phyloP scores from a whole-genome alignment of 75 land plant species.

The Pinus tabuliformis region DNA sequence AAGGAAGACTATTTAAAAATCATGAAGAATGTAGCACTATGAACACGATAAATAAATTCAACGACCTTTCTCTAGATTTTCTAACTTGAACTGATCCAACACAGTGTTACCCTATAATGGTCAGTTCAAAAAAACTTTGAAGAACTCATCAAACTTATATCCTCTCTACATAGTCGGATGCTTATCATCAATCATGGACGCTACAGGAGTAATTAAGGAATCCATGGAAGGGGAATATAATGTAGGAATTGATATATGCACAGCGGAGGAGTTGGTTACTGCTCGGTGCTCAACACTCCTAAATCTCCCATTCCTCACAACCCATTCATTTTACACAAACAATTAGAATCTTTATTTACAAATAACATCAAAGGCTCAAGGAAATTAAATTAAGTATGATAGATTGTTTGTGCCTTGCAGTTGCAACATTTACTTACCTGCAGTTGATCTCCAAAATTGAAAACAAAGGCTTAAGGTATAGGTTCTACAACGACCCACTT shows the following conservation, averaged over 20 bases:
- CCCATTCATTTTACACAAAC: slow-evolving; percentile 6
- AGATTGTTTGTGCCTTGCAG: too few species aligned
- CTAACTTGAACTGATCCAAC: too few species aligned
- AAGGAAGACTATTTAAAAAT: too few species aligned
- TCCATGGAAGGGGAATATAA: slow-evolving; percentile 24
- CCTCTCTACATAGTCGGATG: slow-evolving; percentile 26
- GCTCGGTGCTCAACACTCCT: slow-evolving; percentile 41
- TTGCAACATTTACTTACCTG: too few species aligned
- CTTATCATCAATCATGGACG: slow-evolving; percentile 8
- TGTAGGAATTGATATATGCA: slow-evolving; percentile 18
- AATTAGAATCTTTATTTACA: too few species aligned
- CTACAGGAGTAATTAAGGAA: slow-evolving; percentile 24
- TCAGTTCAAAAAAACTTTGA: not conserved
- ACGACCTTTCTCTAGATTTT: too few species aligned
- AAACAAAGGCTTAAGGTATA: slow-evolving; percentile 19
- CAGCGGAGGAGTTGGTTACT: slow-evolving; percentile 18
- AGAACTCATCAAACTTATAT: slow-evolving; percentile 14
- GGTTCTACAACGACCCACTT: slow-evolving; percentile 31
- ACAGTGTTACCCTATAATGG: too few species aligned
- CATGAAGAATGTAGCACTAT: too few species aligned
- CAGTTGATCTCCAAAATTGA: slow-evolving; percentile 28
- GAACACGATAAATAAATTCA: too few species aligned
- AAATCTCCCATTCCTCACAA: slow-evolving; percentile 44
- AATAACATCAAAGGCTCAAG: too few species aligned
- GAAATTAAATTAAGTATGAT: too few species aligned